These are phyloP conservation scores for Aspergillus glaucus DNA, from an alignment of 2,329 filamentous ascomycete genomes.

Conservation along the genomic window DNA sequence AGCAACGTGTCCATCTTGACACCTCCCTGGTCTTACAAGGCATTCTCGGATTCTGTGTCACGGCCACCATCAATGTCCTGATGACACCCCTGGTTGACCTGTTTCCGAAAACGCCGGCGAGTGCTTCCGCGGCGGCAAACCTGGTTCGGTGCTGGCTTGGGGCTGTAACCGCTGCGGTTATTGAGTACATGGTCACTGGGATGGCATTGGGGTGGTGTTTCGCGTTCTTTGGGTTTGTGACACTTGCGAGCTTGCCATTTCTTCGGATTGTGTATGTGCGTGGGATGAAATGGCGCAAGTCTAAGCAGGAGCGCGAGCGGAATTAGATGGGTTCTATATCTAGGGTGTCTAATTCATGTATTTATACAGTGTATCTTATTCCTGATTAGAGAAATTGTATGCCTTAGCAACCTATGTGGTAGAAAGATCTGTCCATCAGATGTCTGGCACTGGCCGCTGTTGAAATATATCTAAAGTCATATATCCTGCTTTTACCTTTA, in stretches of 20 bases:
- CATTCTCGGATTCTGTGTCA: constrained; percentile 23
- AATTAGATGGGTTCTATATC: too few species aligned
- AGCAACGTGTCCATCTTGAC: constrained; percentile 14
- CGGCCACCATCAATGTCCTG: constrained; percentile 16
- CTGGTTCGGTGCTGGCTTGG: constrained; percentile 24
- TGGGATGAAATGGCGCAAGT: not conserved
- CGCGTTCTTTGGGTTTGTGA: constrained; percentile 15
- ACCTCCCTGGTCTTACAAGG: constrained; percentile 26
- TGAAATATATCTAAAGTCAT: too few species aligned
- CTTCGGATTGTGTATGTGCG: not conserved
- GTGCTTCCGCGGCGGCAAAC: constrained; percentile 25
- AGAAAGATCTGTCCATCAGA: too few species aligned
- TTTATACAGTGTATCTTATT: too few species aligned
- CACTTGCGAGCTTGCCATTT: constrained; percentile 1
- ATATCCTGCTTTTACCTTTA: too few species aligned
- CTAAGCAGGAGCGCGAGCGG: not conserved
- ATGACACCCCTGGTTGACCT: constrained; percentile 27
- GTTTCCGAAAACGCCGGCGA: constrained; percentile 17
- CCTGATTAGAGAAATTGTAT: too few species aligned
- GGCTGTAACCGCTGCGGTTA: constrained; percentile 19
- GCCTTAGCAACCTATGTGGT: too few species aligned
- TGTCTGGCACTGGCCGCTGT: too few species aligned
- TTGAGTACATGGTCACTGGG: constrained; percentile 19
- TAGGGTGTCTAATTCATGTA: too few species aligned
- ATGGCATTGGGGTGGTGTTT: constrained; percentile 26